These are phyloP conservation scores for Mycena vitilis DNA, from an alignment of 768 basidiomycete species.

Conservation along the genomic window DNA sequence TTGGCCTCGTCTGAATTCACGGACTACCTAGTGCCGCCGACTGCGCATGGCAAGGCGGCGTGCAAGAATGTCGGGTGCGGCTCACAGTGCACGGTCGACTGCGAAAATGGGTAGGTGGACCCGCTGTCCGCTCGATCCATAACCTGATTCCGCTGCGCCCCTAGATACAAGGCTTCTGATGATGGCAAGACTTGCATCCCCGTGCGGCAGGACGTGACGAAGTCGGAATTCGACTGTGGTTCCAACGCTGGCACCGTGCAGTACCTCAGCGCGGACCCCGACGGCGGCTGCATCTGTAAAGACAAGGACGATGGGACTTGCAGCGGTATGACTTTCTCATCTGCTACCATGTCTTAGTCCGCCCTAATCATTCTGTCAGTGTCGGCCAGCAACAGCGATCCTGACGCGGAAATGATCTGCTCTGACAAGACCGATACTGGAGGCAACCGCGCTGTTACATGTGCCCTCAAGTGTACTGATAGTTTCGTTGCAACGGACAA, in stretches of 20 bases:
- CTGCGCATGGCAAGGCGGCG: not conserved
- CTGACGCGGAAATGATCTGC: constrained; percentile 18
- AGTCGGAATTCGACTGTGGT: not conserved
- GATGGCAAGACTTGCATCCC: not conserved
- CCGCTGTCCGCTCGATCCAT: no score
- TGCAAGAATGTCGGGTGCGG: not conserved
- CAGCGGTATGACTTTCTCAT: not conserved
- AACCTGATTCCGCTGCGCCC: not conserved
- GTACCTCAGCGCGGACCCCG: constrained; percentile 12
- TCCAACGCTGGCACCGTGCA: not conserved
- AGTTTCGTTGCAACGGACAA: not conserved
- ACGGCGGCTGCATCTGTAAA: constrained; percentile 1
- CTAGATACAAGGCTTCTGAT: not conserved
- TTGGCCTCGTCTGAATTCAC: not conserved
- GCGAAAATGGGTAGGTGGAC: not conserved
- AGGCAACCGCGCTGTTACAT: constrained; percentile 12
- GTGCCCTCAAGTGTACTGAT: constrained; percentile 7
- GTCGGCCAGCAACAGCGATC: not conserved
- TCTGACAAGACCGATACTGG: not conserved
- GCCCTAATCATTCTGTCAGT: no score
- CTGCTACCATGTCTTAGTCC: not conserved
- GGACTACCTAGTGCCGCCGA: not conserved
- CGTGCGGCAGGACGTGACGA: not conserved
- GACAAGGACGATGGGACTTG: not conserved
- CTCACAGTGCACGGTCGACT: not conserved